Conservation (phyloP, 768 basidiomycete species). For the Suillus alpinus region DNA sequence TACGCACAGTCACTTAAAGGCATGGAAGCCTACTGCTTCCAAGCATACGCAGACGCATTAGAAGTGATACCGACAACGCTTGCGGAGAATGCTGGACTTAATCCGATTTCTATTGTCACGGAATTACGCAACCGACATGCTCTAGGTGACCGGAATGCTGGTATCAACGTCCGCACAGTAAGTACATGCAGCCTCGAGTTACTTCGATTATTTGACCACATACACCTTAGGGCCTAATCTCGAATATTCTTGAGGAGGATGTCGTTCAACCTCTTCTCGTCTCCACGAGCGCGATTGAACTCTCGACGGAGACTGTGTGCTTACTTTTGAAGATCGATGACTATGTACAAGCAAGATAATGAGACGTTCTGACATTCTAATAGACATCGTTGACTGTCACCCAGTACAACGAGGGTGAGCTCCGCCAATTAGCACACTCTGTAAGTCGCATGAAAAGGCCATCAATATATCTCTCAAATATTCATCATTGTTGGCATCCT, state of each 20-base stretch:
- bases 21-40: slow-evolving; percentile 99
- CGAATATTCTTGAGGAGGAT: slow-evolving; percentile 96
- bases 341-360: slow-evolving; percentile 75
- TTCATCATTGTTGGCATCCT: no score
- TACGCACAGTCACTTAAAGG: slow-evolving; percentile 92
- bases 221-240: slow-evolving; percentile 77
- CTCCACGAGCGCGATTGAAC: slow-evolving; percentile 91
- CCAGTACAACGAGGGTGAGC: neutral
- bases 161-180: slow-evolving; percentile 98
- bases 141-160: slow-evolving; percentile 89
- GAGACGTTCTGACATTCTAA: neutral
- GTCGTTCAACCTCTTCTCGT: slow-evolving; percentile 96
- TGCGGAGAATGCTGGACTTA: slow-evolving; percentile 97
- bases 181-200: slow-evolving; percentile 16
- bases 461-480: no score
- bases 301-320: slow-evolving; percentile 97
- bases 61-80: slow-evolving; percentile 97
- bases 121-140: slow-evolving; percentile 97
- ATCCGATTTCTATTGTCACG: slow-evolving; percentile 97
- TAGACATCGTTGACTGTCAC: neutral
- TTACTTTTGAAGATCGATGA: slow-evolving; percentile 94
- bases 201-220: neutral
- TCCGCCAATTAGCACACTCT: neutral
- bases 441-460: no score
- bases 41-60: slow-evolving; percentile 95